Conservation (phyloP, 345 rosid species). For the Brassica juncea region DNA sequence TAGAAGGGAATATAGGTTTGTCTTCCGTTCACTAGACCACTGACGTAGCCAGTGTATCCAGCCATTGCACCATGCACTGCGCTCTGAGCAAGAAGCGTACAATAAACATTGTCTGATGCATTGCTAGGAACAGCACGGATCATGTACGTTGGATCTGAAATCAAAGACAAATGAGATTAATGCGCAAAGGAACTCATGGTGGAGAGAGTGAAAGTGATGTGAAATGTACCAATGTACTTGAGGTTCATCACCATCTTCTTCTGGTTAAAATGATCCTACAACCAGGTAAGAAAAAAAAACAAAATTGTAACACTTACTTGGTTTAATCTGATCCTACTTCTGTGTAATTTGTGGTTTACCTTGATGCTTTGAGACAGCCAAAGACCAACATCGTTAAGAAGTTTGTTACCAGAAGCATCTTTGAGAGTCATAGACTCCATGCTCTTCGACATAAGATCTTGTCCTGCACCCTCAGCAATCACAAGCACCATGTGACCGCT, state of each 20-base stretch:
- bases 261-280: conserved; percentile 60
- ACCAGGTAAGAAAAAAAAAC: neutral
- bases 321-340: neutral
- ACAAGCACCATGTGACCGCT: conserved; percentile 82
- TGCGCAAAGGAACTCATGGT: neutral
- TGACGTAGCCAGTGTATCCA: conserved; percentile 79
- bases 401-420: conserved; percentile 90
- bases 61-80: conserved; percentile 91
- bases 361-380: conserved; percentile 71
- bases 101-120: conserved; percentile 86
- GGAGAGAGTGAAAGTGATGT: conserved; percentile 1
- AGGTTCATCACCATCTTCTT: conserved; percentile 69
- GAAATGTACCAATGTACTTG: conserved; percentile 65
- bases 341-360: conserved; percentile 41
- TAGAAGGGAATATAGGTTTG: conserved; percentile 83
- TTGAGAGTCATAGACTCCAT: conserved; percentile 44
- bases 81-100: conserved; percentile 90
- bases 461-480: conserved; percentile 87
- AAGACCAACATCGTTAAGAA: conserved; percentile 74
- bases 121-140: conserved; percentile 81
- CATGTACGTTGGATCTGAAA: conserved; percentile 87
- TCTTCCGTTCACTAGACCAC: conserved; percentile 79
- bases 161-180: neutral
- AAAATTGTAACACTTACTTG: neutral
- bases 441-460: conserved; percentile 61